Evolutionary conservation across 164 flowering plant genomes (phyloP).

Genomic region (Kalanchoe fedtschenkoi): DNA sequence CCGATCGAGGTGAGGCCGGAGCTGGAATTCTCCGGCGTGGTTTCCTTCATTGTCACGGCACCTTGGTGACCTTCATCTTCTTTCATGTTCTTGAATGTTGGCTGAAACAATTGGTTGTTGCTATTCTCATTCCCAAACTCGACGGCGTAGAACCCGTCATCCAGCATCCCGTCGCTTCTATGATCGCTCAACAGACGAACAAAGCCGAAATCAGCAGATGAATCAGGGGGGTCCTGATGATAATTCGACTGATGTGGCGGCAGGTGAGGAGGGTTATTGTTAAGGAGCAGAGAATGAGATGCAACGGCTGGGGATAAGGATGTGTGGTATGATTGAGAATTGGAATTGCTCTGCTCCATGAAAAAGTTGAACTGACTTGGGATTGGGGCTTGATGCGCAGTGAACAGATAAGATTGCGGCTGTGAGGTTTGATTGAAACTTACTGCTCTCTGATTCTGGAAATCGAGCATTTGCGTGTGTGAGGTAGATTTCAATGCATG

Average conservation of each 20-base stretch:
- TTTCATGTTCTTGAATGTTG: not conserved
- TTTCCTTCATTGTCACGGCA: too few species aligned
- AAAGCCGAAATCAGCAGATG: not conserved
- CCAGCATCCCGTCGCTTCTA: not conserved
- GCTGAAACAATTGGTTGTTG: not conserved
- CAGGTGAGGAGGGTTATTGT: not conserved
- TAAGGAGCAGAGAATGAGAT: not conserved
- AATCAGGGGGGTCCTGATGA: too few species aligned
- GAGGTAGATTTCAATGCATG: not conserved
- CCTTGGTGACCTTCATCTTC: not conserved
- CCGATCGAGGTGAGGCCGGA: constrained; percentile 1
- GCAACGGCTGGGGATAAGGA: not conserved
- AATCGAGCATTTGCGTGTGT: not conserved
- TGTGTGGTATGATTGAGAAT: not conserved
- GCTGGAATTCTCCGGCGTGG: constrained; percentile 2
- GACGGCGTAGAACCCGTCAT: not conserved
- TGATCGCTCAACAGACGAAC: not conserved
- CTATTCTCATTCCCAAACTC: not conserved
- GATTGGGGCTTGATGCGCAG: not conserved
- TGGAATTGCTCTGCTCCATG: not conserved
- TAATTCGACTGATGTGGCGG: not conserved
- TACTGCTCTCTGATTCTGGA: not conserved
- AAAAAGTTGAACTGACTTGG: not conserved
- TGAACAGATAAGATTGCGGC: not conserved
- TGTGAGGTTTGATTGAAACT: not conserved